Percentiles rank a stretch among this genome's conserved stretches.
These are phyloP conservation scores for Apostasia ramifera DNA, from an alignment of 106 monocot species.

Conservation along the genomic window DNA sequence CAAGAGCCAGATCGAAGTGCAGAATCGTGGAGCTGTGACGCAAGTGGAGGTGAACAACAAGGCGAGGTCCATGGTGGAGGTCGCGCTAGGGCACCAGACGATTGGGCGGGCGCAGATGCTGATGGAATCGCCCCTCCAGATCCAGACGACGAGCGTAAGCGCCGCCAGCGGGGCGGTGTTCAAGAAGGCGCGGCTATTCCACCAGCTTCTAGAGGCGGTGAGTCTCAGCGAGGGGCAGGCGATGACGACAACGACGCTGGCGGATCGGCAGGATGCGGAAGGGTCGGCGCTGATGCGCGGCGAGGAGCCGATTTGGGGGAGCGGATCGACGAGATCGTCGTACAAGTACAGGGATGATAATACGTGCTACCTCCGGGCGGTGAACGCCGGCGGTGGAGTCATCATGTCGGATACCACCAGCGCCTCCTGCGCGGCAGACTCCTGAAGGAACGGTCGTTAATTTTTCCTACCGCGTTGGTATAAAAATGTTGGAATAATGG, in stretches of 20 bases:
- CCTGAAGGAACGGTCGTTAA: too few species aligned
- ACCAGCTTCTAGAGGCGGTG: conserved; percentile 21
- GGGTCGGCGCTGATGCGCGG: conserved; percentile 23
- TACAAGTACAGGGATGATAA: conserved; percentile 25
- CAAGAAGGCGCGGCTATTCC: conserved; percentile 27
- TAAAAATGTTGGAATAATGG: too few species aligned
- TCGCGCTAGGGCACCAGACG: conserved; percentile 1
- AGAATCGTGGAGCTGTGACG: conserved; percentile 24
- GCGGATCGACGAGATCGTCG: conserved; percentile 15
- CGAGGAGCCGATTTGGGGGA: conserved; percentile 20
- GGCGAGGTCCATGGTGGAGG: conserved; percentile 6
- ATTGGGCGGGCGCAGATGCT: conserved; percentile 13
- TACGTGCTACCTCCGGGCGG: conserved; percentile 23
- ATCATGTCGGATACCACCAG: conserved; percentile 14
- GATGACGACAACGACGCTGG: conserved; percentile 12
- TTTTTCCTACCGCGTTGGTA: too few species aligned
- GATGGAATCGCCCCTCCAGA: conserved; percentile 14
- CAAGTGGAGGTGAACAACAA: conserved; percentile 19
- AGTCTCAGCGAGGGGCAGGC: conserved; percentile 5
- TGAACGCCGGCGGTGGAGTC: conserved; percentile 18
- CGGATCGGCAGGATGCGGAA: conserved; percentile 24
- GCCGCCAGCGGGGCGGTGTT: conserved; percentile 15
- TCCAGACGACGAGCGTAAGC: conserved; percentile 5
- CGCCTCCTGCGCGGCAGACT: conserved; percentile 3
- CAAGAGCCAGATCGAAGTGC: conserved; percentile 30